Evolutionary conservation across 192 early-diverging fungal genomes (phyloP).

Genomic region (Umbelopsis sp.): DNA sequence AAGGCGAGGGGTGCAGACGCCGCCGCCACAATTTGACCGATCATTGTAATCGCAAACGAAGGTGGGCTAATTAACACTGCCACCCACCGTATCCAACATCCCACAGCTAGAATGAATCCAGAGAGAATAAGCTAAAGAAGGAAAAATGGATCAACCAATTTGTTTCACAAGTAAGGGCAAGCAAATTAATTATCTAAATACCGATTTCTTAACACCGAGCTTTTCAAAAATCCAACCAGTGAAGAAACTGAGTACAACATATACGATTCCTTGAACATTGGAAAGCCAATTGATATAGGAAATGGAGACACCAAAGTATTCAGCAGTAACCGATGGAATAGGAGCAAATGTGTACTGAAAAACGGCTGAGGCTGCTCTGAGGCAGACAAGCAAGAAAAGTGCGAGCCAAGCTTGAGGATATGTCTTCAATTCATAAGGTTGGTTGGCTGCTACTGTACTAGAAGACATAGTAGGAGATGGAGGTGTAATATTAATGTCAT

Average conservation of each 20-base stretch:
- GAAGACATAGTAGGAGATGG: slow-evolving; percentile 7
- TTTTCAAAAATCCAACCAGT: slow-evolving; percentile 36
- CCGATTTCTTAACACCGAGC: slow-evolving; percentile 33
- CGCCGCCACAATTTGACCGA: slow-evolving; percentile 32
- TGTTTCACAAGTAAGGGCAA: not conserved
- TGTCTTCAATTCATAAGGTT: slow-evolving; percentile 15
- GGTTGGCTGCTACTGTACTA: not conserved
- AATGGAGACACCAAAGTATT: slow-evolving; percentile 29
- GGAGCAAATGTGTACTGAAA: slow-evolving; percentile 32
- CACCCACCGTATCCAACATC: slow-evolving; percentile 32
- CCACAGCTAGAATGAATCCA: slow-evolving; percentile 25
- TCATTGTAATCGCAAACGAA: slow-evolving; percentile 28
- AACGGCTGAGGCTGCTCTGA: slow-evolving; percentile 25
- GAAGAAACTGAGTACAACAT: slow-evolving; percentile 32
- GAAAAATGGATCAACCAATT: not conserved
- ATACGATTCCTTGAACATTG: slow-evolving; percentile 26
- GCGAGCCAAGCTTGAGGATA: slow-evolving; percentile 39
- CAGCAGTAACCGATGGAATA: slow-evolving; percentile 27
- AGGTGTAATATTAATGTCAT: not conserved
- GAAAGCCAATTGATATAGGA: slow-evolving; percentile 35
- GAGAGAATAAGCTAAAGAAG: slow-evolving; percentile 29
- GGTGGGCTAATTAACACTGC: slow-evolving; percentile 24
- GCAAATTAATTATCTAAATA: slow-evolving; percentile 2
- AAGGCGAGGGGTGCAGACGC: slow-evolving; percentile 28
- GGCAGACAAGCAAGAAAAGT: slow-evolving; percentile 21